Evolutionary conservation across 352 stramenopile species (phyloP).

Genomic region (Phytophthora podocarpi): DNA sequence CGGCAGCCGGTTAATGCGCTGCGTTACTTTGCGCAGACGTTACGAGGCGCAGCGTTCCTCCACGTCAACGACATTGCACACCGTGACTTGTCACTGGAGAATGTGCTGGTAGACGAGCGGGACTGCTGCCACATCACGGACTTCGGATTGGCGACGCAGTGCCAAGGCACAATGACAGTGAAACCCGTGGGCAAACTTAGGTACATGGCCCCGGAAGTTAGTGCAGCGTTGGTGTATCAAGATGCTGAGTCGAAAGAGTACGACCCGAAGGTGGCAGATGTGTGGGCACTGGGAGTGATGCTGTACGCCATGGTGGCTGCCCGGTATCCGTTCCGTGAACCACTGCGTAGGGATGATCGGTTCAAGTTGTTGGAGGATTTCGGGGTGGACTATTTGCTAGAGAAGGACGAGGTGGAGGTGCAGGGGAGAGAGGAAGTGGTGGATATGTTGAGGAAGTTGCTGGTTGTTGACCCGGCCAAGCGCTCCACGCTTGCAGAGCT

Average conservation of each 20-base stretch:
- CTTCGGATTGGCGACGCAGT: constrained; percentile 73
- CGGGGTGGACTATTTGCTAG: constrained; percentile 69
- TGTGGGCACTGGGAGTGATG: constrained; percentile 86
- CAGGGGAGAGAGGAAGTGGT: constrained; percentile 41
- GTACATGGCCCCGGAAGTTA: constrained; percentile 84
- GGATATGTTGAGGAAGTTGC: constrained; percentile 58
- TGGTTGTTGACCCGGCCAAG: constrained; percentile 53
- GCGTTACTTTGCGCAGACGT: constrained; percentile 73
- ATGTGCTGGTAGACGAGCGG: constrained; percentile 71
- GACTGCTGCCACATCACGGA: constrained; percentile 81
- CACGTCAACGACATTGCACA: constrained; percentile 79
- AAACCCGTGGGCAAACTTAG: constrained; percentile 74
- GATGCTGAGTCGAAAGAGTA: constrained; percentile 38
- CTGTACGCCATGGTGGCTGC: constrained; percentile 75
- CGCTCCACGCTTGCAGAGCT: constrained; percentile 50
- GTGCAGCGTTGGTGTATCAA: constrained; percentile 31
- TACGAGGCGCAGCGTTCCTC: constrained; percentile 69
- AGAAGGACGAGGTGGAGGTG: constrained; percentile 66
- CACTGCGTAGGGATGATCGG: constrained; percentile 55
- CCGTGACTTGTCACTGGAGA: constrained; percentile 84
- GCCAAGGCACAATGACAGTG: constrained; percentile 21
- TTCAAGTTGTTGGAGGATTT: constrained; percentile 63
- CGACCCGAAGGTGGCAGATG: constrained; percentile 65
- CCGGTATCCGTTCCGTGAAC: constrained; percentile 67
- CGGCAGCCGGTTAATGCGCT: constrained; percentile 38